A percentile compares a stretch with the other conserved stretches of the same genome.
These are phyloP conservation scores for Astrothelium subdiscretum DNA, from an alignment of 495 filamentous ascomycete species.

Conservation along the genomic window DNA sequence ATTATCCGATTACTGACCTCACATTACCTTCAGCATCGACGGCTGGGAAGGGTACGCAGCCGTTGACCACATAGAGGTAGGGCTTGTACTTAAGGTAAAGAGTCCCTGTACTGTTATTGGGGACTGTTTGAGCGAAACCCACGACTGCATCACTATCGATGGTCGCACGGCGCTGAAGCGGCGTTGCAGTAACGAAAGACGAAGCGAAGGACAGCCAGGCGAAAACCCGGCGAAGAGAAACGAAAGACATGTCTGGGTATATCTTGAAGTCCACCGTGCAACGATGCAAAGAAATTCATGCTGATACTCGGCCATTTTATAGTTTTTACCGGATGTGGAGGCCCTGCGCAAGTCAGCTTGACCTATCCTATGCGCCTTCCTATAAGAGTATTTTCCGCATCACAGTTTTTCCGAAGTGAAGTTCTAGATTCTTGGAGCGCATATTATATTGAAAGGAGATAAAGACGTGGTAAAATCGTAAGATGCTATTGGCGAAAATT, in stretches of 20 bases:
- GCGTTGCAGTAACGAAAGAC: background rate
- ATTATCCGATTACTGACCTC: constrained; percentile 25
- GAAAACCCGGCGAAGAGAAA: background rate
- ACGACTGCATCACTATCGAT: constrained; percentile 29
- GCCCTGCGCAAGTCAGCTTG: background rate
- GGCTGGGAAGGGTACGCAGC: constrained; percentile 45
- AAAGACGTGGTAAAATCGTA: background rate
- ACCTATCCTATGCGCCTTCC: background rate
- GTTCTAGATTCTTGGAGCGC: background rate
- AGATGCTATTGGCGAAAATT: background rate
- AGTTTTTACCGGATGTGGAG: background rate
- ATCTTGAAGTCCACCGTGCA: background rate
- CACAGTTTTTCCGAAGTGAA: background rate
- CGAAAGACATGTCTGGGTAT: background rate
- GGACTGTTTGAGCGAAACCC: constrained; percentile 38
- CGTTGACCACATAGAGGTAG: constrained; percentile 37
- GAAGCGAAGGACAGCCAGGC: background rate
- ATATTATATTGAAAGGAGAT: background rate
- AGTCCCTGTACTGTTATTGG: constrained; percentile 29
- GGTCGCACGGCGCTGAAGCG: background rate
- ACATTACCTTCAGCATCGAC: constrained; percentile 39
- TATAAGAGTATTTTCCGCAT: background rate
- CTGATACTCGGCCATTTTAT: background rate
- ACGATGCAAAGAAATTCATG: background rate
- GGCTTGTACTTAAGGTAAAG: constrained; percentile 41